Conservation (phyloP, 1,284 basidiomycete species). For the Neonothopanus nambi region DNA sequence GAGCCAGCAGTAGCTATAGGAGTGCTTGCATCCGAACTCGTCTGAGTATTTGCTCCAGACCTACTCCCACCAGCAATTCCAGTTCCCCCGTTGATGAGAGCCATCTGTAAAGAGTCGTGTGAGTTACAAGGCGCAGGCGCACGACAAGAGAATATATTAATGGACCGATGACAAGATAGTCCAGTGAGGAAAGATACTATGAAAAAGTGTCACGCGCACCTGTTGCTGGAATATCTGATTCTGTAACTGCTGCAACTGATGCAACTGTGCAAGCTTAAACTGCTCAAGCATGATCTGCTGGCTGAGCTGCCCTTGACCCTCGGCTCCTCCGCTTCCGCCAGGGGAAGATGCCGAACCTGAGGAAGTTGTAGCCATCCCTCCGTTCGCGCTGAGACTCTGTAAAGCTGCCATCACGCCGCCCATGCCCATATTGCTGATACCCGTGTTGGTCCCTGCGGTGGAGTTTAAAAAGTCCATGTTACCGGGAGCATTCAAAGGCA, state of each 20-base stretch:
- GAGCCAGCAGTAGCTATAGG: neutral
- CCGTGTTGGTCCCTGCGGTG: neutral
- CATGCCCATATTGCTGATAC: constrained; percentile 3
- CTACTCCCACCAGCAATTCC: constrained; percentile 10
- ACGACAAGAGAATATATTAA: neutral
- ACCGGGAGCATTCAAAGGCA: neutral
- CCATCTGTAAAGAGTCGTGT: constrained; percentile 50
- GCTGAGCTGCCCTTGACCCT: constrained; percentile 12
- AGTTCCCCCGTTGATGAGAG: constrained; percentile 60
- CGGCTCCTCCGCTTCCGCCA: neutral
- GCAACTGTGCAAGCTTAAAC: constrained; percentile 70
- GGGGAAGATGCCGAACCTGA: neutral
- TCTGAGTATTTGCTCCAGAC: constrained; percentile 10
- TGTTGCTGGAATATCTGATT: constrained; percentile 85
- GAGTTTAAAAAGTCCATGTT: neutral
- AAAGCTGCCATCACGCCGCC: constrained; percentile 11
- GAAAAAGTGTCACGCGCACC: constrained; percentile 38
- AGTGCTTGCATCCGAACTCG: constrained; percentile 10
- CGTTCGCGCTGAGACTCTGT: constrained; percentile 9
- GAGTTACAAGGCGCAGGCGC: constrained; percentile 3
- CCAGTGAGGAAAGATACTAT: too few relatives aligned
- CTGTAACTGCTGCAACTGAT: constrained; percentile 77
- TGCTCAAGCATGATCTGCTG: constrained; percentile 49
- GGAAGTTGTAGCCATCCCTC: neutral
- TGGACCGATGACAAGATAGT: too few relatives aligned